Conservation (phyloP, 768 basidiomycete genomes). For the Lactarius indigo region DNA sequence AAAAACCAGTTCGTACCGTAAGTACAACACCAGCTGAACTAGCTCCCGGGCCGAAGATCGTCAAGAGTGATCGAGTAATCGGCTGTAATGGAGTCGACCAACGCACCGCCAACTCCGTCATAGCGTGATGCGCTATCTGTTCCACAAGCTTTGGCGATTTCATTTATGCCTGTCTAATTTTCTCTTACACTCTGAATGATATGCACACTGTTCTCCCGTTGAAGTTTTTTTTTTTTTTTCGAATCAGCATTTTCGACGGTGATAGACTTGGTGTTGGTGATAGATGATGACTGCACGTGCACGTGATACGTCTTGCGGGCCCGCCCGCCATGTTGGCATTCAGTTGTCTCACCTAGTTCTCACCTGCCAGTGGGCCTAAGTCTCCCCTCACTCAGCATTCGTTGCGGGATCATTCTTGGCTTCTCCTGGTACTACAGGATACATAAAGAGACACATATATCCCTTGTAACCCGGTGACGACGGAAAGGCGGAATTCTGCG, state of each 20-base stretch:
- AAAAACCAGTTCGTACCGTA: slow-evolving; percentile 21
- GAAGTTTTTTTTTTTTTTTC: no score
- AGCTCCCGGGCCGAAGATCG: slow-evolving; percentile 37
- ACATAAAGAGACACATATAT: background rate
- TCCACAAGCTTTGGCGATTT: slow-evolving; percentile 55
- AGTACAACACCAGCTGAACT: slow-evolving; percentile 18
- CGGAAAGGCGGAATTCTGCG: background rate
- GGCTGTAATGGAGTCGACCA: background rate
- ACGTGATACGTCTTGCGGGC: no score
- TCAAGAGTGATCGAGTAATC: slow-evolving; percentile 13
- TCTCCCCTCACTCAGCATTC: background rate
- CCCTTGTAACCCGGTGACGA: background rate
- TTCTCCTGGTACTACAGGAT: no score
- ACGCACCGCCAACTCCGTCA: slow-evolving; percentile 48
- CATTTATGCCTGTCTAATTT: slow-evolving; percentile 17
- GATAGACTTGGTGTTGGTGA: no score
- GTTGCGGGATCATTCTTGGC: no score
- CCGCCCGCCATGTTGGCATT: no score
- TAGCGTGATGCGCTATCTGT: slow-evolving; percentile 39
- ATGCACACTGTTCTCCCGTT: slow-evolving; percentile 35
- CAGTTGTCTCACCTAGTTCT: no score
- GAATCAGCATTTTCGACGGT: no score
- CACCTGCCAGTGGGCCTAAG: no score
- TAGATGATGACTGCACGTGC: no score
- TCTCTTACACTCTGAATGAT: background rate